Conservation (phyloP, 495 filamentous ascomycete genomes). For the Penicillium ochrochloron region DNA sequence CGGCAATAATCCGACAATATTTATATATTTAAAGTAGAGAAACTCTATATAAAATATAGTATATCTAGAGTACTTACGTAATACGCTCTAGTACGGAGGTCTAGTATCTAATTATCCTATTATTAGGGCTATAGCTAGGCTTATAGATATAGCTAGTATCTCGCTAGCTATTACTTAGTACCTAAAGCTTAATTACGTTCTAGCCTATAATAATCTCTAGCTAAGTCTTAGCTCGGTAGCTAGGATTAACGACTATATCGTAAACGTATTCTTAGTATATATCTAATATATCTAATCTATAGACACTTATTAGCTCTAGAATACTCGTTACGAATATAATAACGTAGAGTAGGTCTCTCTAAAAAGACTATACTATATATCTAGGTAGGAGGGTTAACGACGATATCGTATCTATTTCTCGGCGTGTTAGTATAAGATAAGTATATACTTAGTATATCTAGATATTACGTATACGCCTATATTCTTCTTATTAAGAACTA, state of each 20-base stretch:
- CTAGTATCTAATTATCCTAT: not conserved
- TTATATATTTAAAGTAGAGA: not conserved
- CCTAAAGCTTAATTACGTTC: conserved; percentile 14
- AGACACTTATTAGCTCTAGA: conserved; percentile 9
- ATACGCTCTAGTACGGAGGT: not conserved
- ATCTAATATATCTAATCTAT: not conserved
- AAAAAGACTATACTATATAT: conserved; percentile 6
- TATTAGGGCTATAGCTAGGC: not conserved
- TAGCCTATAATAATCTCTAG: not conserved
- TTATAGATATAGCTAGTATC: not conserved
- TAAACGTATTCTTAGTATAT: not conserved
- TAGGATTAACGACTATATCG: conserved; percentile 6
- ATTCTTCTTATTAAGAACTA: conserved; percentile 11
- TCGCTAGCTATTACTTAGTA: not conserved
- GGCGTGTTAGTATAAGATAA: not conserved
- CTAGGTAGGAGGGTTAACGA: not conserved
- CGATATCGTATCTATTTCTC: not conserved
- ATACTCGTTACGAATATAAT: conserved; percentile 6
- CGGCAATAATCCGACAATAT: too few relatives aligned
- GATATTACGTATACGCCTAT: conserved; percentile 1
- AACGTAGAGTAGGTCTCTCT: not conserved
- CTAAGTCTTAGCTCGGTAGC: not conserved
- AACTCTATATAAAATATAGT: not conserved
- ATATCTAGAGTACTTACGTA: not conserved
- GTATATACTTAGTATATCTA: not conserved